Base-by-base conservation (phyloP, 768 basidiomycete genomes). In the Ramaria sp. region DNA sequence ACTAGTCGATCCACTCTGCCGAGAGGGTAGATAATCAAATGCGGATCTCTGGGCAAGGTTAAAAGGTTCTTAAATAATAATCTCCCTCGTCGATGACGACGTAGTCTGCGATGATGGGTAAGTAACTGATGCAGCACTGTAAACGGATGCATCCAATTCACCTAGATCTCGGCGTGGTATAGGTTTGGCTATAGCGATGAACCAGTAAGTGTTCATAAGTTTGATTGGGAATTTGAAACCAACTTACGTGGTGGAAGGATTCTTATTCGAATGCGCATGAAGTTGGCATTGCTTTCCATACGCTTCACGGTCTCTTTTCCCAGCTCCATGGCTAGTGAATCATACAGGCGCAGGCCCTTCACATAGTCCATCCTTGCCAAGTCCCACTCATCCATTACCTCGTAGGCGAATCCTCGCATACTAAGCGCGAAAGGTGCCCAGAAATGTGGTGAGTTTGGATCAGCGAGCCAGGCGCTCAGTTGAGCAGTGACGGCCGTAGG, bases 361-460 rank as follows among this genome's bases (percentile, higher is more conserved):
- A 30, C 39, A 41, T 61, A 61, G 39, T 61, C 60, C n/a, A 53
- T 41, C n/a, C 58, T 37, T 15, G 60, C 60, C 42, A 59, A 37
- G 15, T 61, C 53, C 37, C 27, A 51, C 42, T 61, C 58, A 30
- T 61, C 58, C 46, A 60, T 57, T 30, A 58, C 50, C 34, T 60
- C 59, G 31, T 57, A 60, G 20, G 59, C 59, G 22, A 58, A 49
- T 39, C 59, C 59, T 56, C 59, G 56, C 0, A 60, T 53, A 42
- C 59, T 60, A 30, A 57, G 43, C 27, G 59, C 59, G 43, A 60
- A 60, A 15, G 59, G 59, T 20, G 51, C 54, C 59, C 59, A 60
- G 33, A 58, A 49, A 13, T 31, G 49, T 12, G 59, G 59, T 31
- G 59, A 60, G 15, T 27, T 42, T n/a, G 37, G 30, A 34, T 57